phyloP scores from a whole-genome alignment of 2,329 filamentous ascomycete species.

The Dryadomyces quercus-mongolicae region DNA sequence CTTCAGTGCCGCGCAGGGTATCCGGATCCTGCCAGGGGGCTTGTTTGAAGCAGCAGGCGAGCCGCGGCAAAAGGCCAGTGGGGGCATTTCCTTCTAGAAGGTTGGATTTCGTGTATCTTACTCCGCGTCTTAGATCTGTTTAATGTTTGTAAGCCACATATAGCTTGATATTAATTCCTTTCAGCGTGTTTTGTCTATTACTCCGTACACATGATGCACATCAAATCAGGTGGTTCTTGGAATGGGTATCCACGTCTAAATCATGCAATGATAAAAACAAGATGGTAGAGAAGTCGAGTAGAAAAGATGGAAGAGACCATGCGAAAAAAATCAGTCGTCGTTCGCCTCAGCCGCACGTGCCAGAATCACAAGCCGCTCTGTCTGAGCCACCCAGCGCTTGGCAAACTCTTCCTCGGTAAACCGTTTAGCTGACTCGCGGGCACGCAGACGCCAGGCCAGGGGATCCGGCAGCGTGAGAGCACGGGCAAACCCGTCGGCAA shows the following conservation, averaged over 20 bases:
- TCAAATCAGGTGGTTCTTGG: too few species aligned
- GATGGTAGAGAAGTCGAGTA: too few species aligned
- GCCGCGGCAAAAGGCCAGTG: slow-evolving; percentile 66
- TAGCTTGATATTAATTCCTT: too few species aligned
- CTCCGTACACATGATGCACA: too few species aligned
- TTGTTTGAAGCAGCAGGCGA: slow-evolving; percentile 72
- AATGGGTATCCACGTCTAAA: background rate
- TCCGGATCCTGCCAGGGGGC: slow-evolving; percentile 51
- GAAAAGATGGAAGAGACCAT: too few species aligned
- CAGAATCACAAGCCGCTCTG: slow-evolving; percentile 54
- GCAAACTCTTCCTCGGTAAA: slow-evolving; percentile 86
- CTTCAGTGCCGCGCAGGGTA: slow-evolving; percentile 58
- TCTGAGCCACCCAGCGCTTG: slow-evolving; percentile 62
- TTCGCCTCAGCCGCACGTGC: background rate
- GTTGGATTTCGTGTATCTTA: background rate
- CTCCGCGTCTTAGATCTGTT: background rate
- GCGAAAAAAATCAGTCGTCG: too few species aligned
- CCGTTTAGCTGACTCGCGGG: slow-evolving; percentile 63
- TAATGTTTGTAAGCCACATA: too few species aligned
- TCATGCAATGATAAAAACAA: background rate
- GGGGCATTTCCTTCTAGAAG: slow-evolving; percentile 41
- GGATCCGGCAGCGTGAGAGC: slow-evolving; percentile 64
- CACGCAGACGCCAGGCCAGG: slow-evolving; percentile 61
- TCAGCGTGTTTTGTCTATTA: too few species aligned
- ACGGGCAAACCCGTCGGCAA: slow-evolving; percentile 67